Percentiles rank a stretch among this genome's conserved stretches.
Evolutionary conservation across 345 rosid genomes (phyloP).

Genomic region (Euclidium syriacum): DNA sequence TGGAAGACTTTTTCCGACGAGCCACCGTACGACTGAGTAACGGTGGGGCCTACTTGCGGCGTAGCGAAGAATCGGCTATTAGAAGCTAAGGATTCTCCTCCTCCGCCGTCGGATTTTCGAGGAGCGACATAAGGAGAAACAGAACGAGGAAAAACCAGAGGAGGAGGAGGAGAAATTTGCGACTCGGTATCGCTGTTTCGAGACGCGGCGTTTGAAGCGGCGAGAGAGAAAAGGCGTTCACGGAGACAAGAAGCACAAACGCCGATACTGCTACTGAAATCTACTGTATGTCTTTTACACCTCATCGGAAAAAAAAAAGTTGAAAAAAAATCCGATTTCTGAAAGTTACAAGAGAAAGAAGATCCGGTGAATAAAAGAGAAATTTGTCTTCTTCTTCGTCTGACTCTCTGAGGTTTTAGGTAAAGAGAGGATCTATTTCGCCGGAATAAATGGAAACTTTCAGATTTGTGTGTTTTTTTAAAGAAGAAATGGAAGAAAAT

Average conservation of each 20-base stretch:
- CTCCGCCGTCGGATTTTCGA: slow-evolving; percentile 49
- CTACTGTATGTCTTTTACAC: slow-evolving; percentile 67
- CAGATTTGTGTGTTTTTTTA: slow-evolving; percentile 13
- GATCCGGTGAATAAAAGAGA: not conserved
- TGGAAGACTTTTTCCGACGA: slow-evolving; percentile 27
- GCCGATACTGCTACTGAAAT: slow-evolving; percentile 64
- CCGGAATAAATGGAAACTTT: slow-evolving; percentile 14
- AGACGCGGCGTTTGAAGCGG: slow-evolving; percentile 46
- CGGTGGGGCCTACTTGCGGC: slow-evolving; percentile 56
- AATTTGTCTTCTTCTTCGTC: slow-evolving; percentile 29
- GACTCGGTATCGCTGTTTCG: slow-evolving; percentile 26
- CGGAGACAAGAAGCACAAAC: slow-evolving; percentile 96
- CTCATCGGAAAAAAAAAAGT: slow-evolving; percentile 42
- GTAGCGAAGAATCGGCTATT: slow-evolving; percentile 52
- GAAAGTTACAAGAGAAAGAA: not conserved
- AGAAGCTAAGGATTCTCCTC: slow-evolving; percentile 1
- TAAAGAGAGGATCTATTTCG: slow-evolving; percentile 8
- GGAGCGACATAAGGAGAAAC: slow-evolving; percentile 72
- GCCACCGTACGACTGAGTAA: not conserved
- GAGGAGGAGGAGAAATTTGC: slow-evolving; percentile 24
- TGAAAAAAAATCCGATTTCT: not conserved
- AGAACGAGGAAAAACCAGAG: slow-evolving; percentile 70
- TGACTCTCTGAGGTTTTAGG: slow-evolving; percentile 5
- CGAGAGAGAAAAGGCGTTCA: slow-evolving; percentile 49
- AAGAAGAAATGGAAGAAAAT: not conserved